Evolutionary conservation across 208 protist species (phyloP).

Genomic region (Vickermania ingenoplastis): DNA sequence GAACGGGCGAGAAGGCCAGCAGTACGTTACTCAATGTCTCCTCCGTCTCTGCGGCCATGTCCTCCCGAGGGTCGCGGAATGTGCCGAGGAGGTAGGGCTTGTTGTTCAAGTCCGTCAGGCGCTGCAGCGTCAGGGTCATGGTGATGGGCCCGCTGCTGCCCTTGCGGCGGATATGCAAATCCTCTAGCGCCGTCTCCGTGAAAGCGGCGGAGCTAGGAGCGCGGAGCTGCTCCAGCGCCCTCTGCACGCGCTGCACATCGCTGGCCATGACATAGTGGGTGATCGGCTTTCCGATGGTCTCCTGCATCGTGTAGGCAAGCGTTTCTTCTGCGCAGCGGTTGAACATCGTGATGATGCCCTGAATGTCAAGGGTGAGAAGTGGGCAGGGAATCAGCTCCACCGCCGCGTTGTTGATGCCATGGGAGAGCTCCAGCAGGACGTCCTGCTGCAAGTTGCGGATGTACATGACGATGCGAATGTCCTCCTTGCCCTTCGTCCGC

Average conservation of each 20-base stretch:
- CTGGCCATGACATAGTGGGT: conserved; percentile 8
- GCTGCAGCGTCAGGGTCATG: conserved; percentile 4
- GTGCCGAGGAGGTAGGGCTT: conserved; percentile 3
- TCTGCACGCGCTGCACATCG: conserved; percentile 6
- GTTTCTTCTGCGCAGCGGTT: conserved; percentile 7
- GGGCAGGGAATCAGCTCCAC: conserved; percentile 1
- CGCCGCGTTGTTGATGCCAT: background rate
- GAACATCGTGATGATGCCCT: conserved; percentile 6
- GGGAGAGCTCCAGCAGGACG: background rate
- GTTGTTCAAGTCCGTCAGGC: conserved; percentile 3
- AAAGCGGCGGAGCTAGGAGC: conserved; percentile 12
- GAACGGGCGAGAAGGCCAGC: conserved; percentile 4
- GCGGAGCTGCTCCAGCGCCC: conserved; percentile 9
- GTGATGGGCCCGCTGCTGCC: conserved; percentile 1
- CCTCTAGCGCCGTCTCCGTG: background rate
- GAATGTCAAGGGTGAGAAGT: conserved; percentile 6
- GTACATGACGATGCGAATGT: conserved; percentile 5
- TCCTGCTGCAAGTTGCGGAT: conserved; percentile 3
- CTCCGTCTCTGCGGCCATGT: conserved; percentile 4
- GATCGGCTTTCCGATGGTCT: conserved; percentile 13
- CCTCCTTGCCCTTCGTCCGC: background rate
- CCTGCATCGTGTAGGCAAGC: conserved; percentile 10
- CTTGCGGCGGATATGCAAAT: conserved; percentile 3
- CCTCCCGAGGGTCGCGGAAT: conserved; percentile 6
- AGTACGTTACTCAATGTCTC: conserved; percentile 8